These are phyloP conservation scores for Trifolium pratense DNA, from an alignment of 306 rosid species.

Conservation along the genomic window DNA sequence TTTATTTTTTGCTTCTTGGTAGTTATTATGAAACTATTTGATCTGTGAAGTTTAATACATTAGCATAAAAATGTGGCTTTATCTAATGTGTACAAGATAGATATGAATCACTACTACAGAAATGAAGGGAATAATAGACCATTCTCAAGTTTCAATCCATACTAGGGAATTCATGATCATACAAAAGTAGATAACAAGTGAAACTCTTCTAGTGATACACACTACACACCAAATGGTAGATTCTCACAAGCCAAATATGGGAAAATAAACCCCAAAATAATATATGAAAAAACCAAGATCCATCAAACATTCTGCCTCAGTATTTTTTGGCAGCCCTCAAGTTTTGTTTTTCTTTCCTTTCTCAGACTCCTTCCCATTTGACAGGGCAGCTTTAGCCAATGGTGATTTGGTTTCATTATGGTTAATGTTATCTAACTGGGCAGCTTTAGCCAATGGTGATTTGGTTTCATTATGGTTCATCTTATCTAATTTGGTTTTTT, in stretches of 20 bases:
- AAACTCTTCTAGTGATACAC: conserved; percentile 9
- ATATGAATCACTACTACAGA: conserved; percentile 10
- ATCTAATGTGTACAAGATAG: too few relatives aligned
- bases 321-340: conserved; percentile 33
- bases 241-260: conserved; percentile 43
- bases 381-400: conserved; percentile 41
- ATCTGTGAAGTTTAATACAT: background rate
- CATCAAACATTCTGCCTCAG: conserved; percentile 26
- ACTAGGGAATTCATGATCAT: conserved; percentile 23
- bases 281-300: conserved; percentile 17
- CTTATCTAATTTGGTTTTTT: conserved; percentile 44
- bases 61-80: background rate
- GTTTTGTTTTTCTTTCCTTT: conserved; percentile 55
- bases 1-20: background rate
- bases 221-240: conserved; percentile 36
- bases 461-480: conserved; percentile 43
- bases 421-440: conserved; percentile 39
- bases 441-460: conserved; percentile 33
- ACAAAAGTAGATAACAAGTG: background rate
- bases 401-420: conserved; percentile 42
- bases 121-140: conserved; percentile 19
- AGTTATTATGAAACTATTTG: background rate
- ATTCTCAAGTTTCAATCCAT: conserved; percentile 16
- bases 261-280: conserved; percentile 20
- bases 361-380: conserved; percentile 55